Evolutionary conservation across 495 filamentous ascomycete genomes (phyloP), one percentile per base, ranked within the genome.

Genomic region (Aspergillus sclerotiicarbonarius): DNA sequence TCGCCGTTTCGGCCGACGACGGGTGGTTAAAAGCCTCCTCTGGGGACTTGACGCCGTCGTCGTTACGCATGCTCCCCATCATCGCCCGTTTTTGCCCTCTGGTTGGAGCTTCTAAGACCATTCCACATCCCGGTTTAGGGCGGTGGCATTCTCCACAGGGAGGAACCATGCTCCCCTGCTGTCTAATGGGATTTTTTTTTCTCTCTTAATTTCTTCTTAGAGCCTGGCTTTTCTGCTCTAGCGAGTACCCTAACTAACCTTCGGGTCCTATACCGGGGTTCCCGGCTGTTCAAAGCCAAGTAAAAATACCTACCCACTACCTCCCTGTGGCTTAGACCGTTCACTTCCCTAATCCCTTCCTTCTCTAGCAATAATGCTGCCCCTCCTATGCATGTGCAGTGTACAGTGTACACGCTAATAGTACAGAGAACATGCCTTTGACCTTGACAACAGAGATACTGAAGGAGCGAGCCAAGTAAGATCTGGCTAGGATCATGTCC

Each of bases 81-180:
- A 53, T 49, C 53, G 54, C 53, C 50, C 53, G 37, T 57, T 57
- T 59, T 44, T 37, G 19, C 50, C 32, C 50, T 63, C 33, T 63
- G 61, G 57, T 60, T 63, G 57, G 61, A 51, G 47, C 51, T 59
- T 13, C 53, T 39, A 32, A 50, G 33, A 44, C 53, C 53, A 41
- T 58, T 58, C 54, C 57, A 59, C 53, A 58, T 54, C 56, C 52
- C 41, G 56, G 47, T 53, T 56, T 49, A 59, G 56, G 50, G 53
- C 56, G 56, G 51, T 61, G 48, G 39, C 32, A 20, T 57, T 58
- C 60, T 48, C 63, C 63, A 66, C 63, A 56, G 53, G 54, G 52
- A 63, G 57, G 61, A 67, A 61, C 64, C 64, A 63, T 63, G 64
- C 63, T 55, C 57, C 46, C 48, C 25, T 44, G n/a, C 16, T 29